Base-by-base conservation (phyloP, 2,329 filamentous ascomycete species). In the Curvularia lunata region DNA sequence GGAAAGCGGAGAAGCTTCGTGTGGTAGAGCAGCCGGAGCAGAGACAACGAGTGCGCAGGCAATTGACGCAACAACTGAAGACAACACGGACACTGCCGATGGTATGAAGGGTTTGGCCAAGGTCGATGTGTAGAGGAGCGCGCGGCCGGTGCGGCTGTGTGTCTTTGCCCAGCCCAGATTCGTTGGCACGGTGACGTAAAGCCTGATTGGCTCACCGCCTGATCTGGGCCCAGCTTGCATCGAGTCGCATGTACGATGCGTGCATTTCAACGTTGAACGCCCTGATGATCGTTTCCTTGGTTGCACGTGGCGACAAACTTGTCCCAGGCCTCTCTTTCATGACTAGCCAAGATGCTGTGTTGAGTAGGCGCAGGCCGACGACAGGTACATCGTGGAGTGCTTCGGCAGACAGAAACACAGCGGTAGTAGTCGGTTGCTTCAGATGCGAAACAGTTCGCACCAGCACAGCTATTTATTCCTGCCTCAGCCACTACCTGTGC, bases 381-480 rank as follows among this genome's bases (percentile, higher is more conserved):
- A 25, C 19, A n/a, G 37, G 30, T 6, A 1, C 19, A 25, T 34
- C 12, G 10, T 19, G 12, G 16, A 25, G 23, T 32, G 34, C 32
- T 16, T 16, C 25, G 23, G 21, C 21, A 48, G 32, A 27, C 16
- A 38, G 16, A 25, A 48, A 38, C 21, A 38, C 9, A 4, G 25
- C 13, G 8, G 34, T 27, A 9, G 9, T 4, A 38, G 52, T 75
- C 72, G 6, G 34, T 76, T 45, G 66, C 67, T 47, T 62, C 65
- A n/a, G 76, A 75, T 63, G 49, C 68, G 13, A 70, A 71, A 21
- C 72, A 73, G 46, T 69, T 69, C 8, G 59, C 65, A 10, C 74
- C 66, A 42, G 59, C 73, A 30, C 10, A 30, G 40, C 75, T 9
- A 55, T 75, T 12, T 12, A 53, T 76, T 43, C 65, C 70, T 10